Evolutionary conservation across 2,329 filamentous ascomycete genomes (phyloP), one percentile per base, ranked within the genome.

Genomic region (Calonectria pseudoreteaudii): DNA sequence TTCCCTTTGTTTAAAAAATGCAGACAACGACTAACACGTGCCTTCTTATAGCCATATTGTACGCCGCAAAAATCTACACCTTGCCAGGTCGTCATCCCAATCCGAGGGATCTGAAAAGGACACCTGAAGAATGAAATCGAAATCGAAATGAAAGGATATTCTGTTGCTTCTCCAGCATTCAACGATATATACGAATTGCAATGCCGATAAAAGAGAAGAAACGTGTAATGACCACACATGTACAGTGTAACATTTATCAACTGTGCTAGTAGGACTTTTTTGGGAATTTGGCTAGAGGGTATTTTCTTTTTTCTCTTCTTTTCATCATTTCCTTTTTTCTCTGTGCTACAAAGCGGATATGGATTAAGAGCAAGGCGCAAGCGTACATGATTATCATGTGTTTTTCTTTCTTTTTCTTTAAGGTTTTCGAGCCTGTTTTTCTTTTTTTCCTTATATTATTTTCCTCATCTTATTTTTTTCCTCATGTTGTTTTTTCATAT

Each of bases 31-130:
- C 74, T 75, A 71, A 75, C 74, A 75, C 74, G 30, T 38, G 41
- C 36, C 34, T 47, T n/a, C 8, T n/a, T 16, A n/a, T 52, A 75
- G 74, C 49, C 72, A 73, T 26, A 73, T 75, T 36, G 74, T 75
- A 14, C 56, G 68, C 18, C 65, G 74, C 41, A 67, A 70, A 26
- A 75, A 75, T 31, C 47, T 75, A 11, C 74, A 74, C 34, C 68
- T 74, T 20, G 13, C 66, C 4, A 26, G 74, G 14, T 75, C 74
- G n/a, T 58, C 72, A n/a, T 75, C 74, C 3, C 56, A 67, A 47
- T 75, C 71, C 31, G 73, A 74, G 34, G 73, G 73, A 5, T 74
- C 73, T 9, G 72, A 68, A 7, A 69, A 66, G 26, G 72, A 74
- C 28, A 41, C 60, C 44, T 23, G 41, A 28, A 41, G 18, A 56